These are phyloP conservation scores for Plasmodium chabaudi DNA, from an alignment of 169 alveolate species.

Conservation along the genomic window DNA sequence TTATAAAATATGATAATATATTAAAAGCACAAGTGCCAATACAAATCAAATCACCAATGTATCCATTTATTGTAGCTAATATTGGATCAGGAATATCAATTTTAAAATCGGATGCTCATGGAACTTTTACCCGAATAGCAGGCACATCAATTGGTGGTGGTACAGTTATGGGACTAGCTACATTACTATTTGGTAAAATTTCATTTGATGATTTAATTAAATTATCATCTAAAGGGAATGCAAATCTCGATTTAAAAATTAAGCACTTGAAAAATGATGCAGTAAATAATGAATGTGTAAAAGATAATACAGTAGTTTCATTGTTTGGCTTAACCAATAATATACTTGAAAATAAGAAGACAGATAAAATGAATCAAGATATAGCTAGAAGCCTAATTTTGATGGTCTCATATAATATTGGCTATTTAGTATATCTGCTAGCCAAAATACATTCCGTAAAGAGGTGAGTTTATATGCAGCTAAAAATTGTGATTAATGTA, in stretches of 20 bases:
- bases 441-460: slow-evolving; percentile 87
- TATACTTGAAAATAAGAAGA: slow-evolving; percentile 11
- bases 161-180: slow-evolving; percentile 91
- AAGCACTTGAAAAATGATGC: slow-evolving; percentile 81
- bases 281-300: slow-evolving; percentile 77
- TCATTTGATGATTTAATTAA: slow-evolving; percentile 88
- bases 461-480: slow-evolving; percentile 51
- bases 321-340: slow-evolving; percentile 84
- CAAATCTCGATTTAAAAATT: slow-evolving; percentile 78
- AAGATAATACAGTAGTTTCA: slow-evolving; percentile 87
- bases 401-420: slow-evolving; percentile 91
- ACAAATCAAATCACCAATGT: slow-evolving; percentile 73
- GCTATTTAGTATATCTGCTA: slow-evolving; percentile 89
- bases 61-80: slow-evolving; percentile 89
- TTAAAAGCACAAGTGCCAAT: slow-evolving; percentile 78
- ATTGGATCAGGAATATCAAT: slow-evolving; percentile 95
- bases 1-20: slow-evolving; percentile 83
- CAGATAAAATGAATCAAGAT: slow-evolving; percentile 84
- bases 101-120: slow-evolving; percentile 80
- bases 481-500: not conserved
- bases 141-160: slow-evolving; percentile 96
- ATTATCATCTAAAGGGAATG: slow-evolving; percentile 86
- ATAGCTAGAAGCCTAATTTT: slow-evolving; percentile 88
- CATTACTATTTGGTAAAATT: slow-evolving; percentile 85
- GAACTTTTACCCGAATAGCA: slow-evolving; percentile 71